These are phyloP conservation scores for Knufia petricola DNA, from an alignment of 2,329 filamentous ascomycete genomes.

Conservation along the genomic window DNA sequence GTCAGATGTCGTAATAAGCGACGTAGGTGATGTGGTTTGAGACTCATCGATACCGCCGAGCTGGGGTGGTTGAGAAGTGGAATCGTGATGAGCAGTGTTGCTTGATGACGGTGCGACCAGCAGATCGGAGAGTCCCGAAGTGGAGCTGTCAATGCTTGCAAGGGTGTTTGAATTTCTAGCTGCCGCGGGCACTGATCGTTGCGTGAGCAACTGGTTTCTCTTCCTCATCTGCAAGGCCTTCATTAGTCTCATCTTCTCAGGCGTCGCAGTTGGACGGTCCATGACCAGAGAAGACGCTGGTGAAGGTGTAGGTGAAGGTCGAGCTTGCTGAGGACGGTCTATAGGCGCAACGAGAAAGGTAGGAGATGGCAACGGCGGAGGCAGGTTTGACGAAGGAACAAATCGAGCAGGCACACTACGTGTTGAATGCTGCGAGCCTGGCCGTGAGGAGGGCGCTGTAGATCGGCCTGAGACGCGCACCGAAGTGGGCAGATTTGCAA, in stretches of 20 bases:
- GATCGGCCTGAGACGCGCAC: conserved; percentile 55
- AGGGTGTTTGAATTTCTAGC: not conserved
- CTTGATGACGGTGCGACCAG: not conserved
- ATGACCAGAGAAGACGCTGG: conserved; percentile 15
- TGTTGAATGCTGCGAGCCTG: conserved; percentile 37
- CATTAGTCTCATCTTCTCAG: conserved; percentile 86
- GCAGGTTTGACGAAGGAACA: conserved; percentile 13
- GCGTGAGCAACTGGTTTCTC: conserved; percentile 52
- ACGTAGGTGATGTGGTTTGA: conserved; percentile 23
- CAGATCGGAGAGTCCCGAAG: not conserved
- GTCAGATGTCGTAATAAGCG: conserved; percentile 21
- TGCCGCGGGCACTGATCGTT: conserved; percentile 15
- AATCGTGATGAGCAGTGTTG: not conserved
- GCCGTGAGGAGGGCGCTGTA: conserved; percentile 24
- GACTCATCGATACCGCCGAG: conserved; percentile 9
- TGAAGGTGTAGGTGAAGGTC: conserved; percentile 12
- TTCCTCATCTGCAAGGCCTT: conserved; percentile 87
- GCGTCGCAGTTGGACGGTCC: conserved; percentile 46
- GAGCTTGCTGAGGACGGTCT: conserved; percentile 14
- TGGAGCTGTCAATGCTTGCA: conserved; percentile 5
- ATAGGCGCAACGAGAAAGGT: conserved; percentile 11
- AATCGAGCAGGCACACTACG: conserved; percentile 33
- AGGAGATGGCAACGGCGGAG: conserved; percentile 19
- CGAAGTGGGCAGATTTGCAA: conserved; percentile 72
- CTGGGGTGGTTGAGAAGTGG: not conserved